Evolutionary conservation across 495 filamentous ascomycete species (phyloP), one percentile per base, ranked within the genome.

Genomic region (Annulohypoxylon nitens): DNA sequence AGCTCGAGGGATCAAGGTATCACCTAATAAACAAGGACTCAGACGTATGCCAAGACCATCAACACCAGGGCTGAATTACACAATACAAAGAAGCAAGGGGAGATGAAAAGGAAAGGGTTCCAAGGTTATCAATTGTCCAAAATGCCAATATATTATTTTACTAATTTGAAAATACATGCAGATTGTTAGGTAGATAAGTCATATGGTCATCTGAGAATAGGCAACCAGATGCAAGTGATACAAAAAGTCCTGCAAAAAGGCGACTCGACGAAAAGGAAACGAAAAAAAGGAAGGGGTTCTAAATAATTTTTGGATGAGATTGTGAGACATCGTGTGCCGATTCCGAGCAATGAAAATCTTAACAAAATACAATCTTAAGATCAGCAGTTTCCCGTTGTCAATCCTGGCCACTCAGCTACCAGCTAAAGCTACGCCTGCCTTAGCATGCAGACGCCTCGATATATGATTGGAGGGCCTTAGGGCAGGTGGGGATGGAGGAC

Each of bases 241-340:
- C 23, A 23, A 61, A 61, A 20, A 16, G 30, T 30, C 30, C 5
- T 30, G 30, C 30, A 3, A 37, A 47, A 47, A 47, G 4, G 16
- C 43, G n/a, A 18, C 26, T 57, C 26, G 3, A 16, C 34, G 54
- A 33, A 61, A 14, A 14, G 20, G 23, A 54, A 10, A 45, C 36
- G 36, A 75, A 70, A 41, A 70, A 54, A 18, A 23, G 37, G 34
- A 61, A 23, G 34, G 34, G 65, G 33, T 58, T 18, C 16, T 18
- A 45, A 60, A 26, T 36, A 53, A 30, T 41, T 43, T 41, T 51
- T 37, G 70, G 45, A 69, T 73, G 47, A 65, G 48, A 69, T 65
- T 69, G 62, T 74, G 66, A 74, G 71, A 74, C 71, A 74, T 26
- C 25, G 14, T 41, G 72, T 75, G 72, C 72, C 72, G 71, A 74